phyloP scores from a whole-genome alignment of 208 protist genomes.

The Acanthamoeba quina region DNA sequence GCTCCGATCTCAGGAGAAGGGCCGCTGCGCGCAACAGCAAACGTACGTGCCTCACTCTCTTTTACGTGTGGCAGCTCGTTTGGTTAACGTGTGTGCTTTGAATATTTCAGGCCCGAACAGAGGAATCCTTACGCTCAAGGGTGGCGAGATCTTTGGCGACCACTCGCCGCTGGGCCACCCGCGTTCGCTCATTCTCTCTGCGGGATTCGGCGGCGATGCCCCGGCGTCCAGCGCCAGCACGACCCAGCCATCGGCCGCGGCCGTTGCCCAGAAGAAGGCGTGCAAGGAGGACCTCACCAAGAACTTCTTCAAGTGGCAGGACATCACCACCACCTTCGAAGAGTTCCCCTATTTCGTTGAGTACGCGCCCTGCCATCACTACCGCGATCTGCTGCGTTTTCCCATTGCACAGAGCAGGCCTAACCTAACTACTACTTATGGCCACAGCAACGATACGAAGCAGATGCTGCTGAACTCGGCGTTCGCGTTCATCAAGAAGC shows the following conservation, averaged over 20 bases:
- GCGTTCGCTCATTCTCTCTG: neutral
- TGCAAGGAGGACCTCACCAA: slow-evolving; percentile 66
- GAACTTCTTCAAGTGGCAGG: slow-evolving; percentile 62
- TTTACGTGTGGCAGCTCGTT: no score
- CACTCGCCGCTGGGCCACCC: neutral
- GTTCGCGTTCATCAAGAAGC: slow-evolving; percentile 67
- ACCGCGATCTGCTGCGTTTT: neutral
- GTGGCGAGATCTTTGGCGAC: neutral
- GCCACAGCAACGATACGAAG: slow-evolving; percentile 40
- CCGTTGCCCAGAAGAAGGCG: slow-evolving; percentile 33
- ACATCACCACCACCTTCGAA: slow-evolving; percentile 49
- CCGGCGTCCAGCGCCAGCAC: neutral
- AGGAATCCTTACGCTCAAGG: neutral
- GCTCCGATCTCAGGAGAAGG: slow-evolving; percentile 15
- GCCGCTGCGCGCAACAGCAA: neutral
- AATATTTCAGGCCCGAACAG: neutral
- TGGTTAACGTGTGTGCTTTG: no score
- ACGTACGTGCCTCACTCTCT: neutral
- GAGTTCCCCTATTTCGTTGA: slow-evolving; percentile 69
- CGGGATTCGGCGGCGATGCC: neutral
- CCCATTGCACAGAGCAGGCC: no score
- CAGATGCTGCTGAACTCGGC: slow-evolving; percentile 60
- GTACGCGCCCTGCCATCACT: neutral
- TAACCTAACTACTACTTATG: neutral
- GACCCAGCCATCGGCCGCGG: neutral